Evolutionary conservation across 148 eudicot genomes (phyloP), one percentile per base, ranked within the genome.

Genomic region (Linanthus parryae): DNA sequence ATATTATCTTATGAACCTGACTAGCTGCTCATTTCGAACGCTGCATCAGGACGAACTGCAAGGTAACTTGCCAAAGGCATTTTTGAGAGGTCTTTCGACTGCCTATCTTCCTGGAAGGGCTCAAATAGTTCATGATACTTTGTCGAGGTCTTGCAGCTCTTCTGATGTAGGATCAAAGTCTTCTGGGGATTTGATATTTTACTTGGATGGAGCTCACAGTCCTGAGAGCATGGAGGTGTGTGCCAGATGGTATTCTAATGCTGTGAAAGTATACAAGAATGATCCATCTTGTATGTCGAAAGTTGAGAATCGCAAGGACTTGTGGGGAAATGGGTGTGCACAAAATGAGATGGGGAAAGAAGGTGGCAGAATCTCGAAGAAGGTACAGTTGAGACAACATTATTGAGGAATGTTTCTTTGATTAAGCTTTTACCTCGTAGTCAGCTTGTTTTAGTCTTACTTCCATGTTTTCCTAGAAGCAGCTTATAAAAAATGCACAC

Each of bases 141-240:
- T 58, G 27, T 29, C 49, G 25, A 54, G 35, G 31, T 42, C 74
- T 45, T 55, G 48, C 38, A 28, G 28, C 61, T 40, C 48, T 14
- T 36, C 55, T 11, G 51, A 57, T 23, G 20, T 52, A 22, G 36
- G 18, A 17, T 29, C 14, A 27, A 62, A 45, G 33, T 61, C 77
- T 70, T 60, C 69, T 16, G 92, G 81, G 17, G 88, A 73, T 47
- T 56, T 88, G 35, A 49, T 68, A 11, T 88, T 80, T 63, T 88
- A 83, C 73, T 71, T 83, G 71, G 96, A 88, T 61, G 96, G 96
- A 56, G 92, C 96, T 40, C 96, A 88, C 56, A 80, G 85, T 61
- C 88, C 96, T 46, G 96, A 88, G 63, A 88, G 96, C 74, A 80
- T 88, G 73, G 92, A 80, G 54, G 92, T 79, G 44, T 88, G 96